Evolutionary conservation across 306 rosid genomes (phyloP).

Genomic region (Lablab purpureus): DNA sequence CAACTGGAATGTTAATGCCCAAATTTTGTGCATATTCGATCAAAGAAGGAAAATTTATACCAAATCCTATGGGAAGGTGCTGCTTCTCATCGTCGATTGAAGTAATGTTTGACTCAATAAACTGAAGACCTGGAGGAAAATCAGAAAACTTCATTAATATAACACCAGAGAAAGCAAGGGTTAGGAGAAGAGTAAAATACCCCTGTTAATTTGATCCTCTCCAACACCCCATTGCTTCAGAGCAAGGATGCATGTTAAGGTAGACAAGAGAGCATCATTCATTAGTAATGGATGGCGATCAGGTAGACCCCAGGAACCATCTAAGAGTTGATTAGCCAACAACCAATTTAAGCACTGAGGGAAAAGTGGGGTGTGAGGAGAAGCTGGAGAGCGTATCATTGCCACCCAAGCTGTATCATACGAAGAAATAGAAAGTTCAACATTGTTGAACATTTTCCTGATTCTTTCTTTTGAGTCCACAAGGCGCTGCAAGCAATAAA

Average conservation of each 20-base stretch:
- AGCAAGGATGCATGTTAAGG: constrained; percentile 76
- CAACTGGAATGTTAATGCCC: constrained; percentile 62
- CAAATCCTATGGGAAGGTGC: constrained; percentile 75
- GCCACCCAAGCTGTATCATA: constrained; percentile 98
- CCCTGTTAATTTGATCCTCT: constrained; percentile 66
- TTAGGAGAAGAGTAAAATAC: constrained; percentile 44
- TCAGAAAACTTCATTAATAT: constrained; percentile 2
- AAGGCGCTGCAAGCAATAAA: constrained; percentile 52
- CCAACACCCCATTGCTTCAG: constrained; percentile 76
- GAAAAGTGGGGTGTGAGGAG: constrained; percentile 63
- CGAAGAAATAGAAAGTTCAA: constrained; percentile 76
- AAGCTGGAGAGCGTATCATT: constrained; percentile 73
- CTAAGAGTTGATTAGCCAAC: constrained; percentile 70
- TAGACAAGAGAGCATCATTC: constrained; percentile 78
- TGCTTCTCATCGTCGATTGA: constrained; percentile 71
- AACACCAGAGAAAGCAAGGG: constrained; percentile 28
- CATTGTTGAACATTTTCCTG: constrained; percentile 66
- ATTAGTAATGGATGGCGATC: constrained; percentile 55
- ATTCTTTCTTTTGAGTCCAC: constrained; percentile 70
- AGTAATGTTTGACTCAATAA: constrained; percentile 70
- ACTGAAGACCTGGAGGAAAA: constrained; percentile 70
- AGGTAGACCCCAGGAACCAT: constrained; percentile 86
- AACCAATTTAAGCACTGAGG: constrained; percentile 84
- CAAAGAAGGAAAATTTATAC: constrained; percentile 72
- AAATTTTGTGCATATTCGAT: constrained; percentile 62